A percentile compares a stretch with the other conserved stretches of the same genome.
phyloP scores from a whole-genome alignment of 1,284 basidiomycete genomes.

The Boletellus deceptivus region DNA sequence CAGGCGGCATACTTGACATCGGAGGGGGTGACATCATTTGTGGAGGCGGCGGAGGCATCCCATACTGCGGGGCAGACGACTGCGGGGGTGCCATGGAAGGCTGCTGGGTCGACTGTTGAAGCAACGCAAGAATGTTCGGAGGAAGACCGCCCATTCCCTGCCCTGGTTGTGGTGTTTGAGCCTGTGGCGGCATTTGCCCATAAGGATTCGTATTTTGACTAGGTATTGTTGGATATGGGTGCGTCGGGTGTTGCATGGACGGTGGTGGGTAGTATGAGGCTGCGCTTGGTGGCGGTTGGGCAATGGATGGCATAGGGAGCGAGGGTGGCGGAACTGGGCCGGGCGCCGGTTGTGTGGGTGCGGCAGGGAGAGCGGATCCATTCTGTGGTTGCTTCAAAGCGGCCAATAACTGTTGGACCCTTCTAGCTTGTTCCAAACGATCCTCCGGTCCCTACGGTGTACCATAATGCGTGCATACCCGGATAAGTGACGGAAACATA shows the following conservation, averaged over 20 bases:
- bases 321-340: conserved; percentile 34
- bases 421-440: conserved; percentile 77
- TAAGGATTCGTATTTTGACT: conserved; percentile 34
- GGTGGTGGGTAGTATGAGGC: conserved; percentile 46
- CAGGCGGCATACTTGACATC: conserved; percentile 37
- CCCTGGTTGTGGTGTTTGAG: conserved; percentile 37
- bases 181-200: conserved; percentile 36
- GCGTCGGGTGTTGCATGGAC: conserved; percentile 31
- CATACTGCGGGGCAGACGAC: conserved; percentile 38
- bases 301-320: conserved; percentile 35
- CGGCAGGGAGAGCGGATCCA: conserved; percentile 25
- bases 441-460: conserved; percentile 48
- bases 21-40: conserved; percentile 40
- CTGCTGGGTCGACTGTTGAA: conserved; percentile 48
- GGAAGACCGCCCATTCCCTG: conserved; percentile 48
- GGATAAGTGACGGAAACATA: conserved; percentile 15
- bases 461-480: conserved; percentile 5
- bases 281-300: conserved; percentile 34
- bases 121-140: conserved; percentile 60
- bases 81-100: conserved; percentile 35
- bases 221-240: conserved; percentile 37
- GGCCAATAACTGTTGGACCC: conserved; percentile 77
- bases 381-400: conserved; percentile 70
- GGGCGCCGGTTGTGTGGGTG: conserved; percentile 34
- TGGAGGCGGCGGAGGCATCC: conserved; percentile 37